Evolutionary conservation across 2,329 filamentous ascomycete species (phyloP).

Genomic region (Xylaria sp.): DNA sequence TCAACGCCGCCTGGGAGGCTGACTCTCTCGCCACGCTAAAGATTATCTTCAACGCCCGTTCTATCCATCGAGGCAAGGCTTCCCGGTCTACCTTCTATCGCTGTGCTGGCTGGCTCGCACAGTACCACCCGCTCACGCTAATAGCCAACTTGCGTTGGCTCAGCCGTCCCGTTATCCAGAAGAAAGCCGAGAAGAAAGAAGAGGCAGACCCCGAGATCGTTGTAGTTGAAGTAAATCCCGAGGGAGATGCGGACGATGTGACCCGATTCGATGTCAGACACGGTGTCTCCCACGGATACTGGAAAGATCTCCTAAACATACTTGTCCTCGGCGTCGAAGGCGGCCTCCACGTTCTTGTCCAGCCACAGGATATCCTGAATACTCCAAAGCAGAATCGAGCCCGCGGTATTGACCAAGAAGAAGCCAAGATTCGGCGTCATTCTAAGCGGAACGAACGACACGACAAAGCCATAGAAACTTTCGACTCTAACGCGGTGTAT

Average conservation of each 20-base stretch:
- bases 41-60: slow-evolving; percentile 69
- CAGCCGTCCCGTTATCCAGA: slow-evolving; percentile 65
- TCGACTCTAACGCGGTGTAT: slow-evolving; percentile 60
- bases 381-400: slow-evolving; percentile 38
- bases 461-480: slow-evolving; percentile 53
- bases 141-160: slow-evolving; percentile 66
- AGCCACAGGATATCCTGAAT: slow-evolving; percentile 57
- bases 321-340: slow-evolving; percentile 62
- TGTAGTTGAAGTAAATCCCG: slow-evolving; percentile 50
- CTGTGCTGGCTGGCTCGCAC: slow-evolving; percentile 65
- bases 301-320: slow-evolving; percentile 70
- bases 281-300: slow-evolving; percentile 68
- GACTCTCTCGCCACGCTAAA: slow-evolving; percentile 64
- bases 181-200: slow-evolving; percentile 59
- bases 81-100: slow-evolving; percentile 61
- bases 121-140: slow-evolving; percentile 65
- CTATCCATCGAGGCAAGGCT: slow-evolving; percentile 70
- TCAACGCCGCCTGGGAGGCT: slow-evolving; percentile 61
- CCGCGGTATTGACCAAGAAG: slow-evolving; percentile 23
- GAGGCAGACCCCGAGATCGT: slow-evolving; percentile 49
- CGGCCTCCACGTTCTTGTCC: slow-evolving; percentile 56
- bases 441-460: slow-evolving; percentile 55
- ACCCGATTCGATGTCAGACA: slow-evolving; percentile 56
- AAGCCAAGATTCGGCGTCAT: slow-evolving; percentile 41
- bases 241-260: slow-evolving; percentile 52